Evolutionary conservation across 495 filamentous ascomycete species (phyloP), one percentile per base, ranked within the genome.

Genomic region (Daldinia caldariorum): DNA sequence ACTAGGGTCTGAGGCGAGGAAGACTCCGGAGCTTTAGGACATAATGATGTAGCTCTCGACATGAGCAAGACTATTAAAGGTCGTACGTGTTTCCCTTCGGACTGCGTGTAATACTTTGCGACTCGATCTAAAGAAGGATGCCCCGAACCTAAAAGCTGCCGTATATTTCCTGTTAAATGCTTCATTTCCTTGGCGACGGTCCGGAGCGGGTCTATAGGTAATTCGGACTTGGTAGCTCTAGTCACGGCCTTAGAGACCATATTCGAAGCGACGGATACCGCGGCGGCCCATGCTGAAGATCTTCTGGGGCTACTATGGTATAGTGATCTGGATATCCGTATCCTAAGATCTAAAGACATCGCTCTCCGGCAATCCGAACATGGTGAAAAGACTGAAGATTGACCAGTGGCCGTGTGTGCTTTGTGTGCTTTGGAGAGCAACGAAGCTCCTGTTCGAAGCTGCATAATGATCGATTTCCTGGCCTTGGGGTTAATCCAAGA

Each of bases 21-120:
- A 1, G 78, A 76, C n/a, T 79, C 76, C 71, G 82, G 77, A 74
- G 80, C 65, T 78, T 91, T 94, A 38, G 94, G 91, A 61, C 90
- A 88, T 70, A 91, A 80, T 16, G 92, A 89, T 2, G 94, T 97
- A 0, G 95, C 95, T 73, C 93, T 88, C 41, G 94, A 94, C 95
- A 99, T 97, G 61, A 99, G 88, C 54, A 99, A 86, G 31, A 99
- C 92, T 56, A 99, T 88, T 76, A 97, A 86, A 3, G 95, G 95
- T 67, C 95, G 91, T 69, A 98, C 90, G 78, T 97, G 96, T 79
- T 99, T 99, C 58, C 95, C 95, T 79, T 97, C 94, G 57, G 91
- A 91, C 71, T 92, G 89, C n/a, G 95, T 97, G 76, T 99, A 99
- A 84, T 99, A 98, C 78, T 98, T 99, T 32, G 96, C 93, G 14